These are phyloP conservation scores for Capronia americana DNA, from an alignment of 2,329 filamentous ascomycete species.

Conservation along the genomic window DNA sequence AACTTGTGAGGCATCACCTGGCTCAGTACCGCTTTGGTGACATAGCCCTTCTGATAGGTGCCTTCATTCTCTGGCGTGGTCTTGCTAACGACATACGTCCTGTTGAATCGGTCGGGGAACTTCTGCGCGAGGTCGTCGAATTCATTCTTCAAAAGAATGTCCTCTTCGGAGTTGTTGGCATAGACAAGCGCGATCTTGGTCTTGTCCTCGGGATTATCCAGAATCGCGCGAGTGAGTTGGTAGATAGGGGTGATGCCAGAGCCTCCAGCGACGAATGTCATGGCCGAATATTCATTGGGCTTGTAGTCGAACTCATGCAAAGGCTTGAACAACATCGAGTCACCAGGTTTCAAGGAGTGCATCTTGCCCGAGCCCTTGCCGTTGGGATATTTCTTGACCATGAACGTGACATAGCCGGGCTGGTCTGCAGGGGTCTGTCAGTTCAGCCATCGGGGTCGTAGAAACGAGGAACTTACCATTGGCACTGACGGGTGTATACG, in stretches of 20 bases:
- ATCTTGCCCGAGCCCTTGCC: constrained; percentile 70
- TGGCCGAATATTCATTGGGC: constrained; percentile 52
- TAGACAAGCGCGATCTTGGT: constrained; percentile 70
- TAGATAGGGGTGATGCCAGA: constrained; percentile 75
- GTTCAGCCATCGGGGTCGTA: constrained; percentile 6
- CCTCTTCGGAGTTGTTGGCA: constrained; percentile 69
- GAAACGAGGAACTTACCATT: constrained; percentile 48
- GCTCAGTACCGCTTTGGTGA: constrained; percentile 63
- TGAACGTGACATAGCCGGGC: constrained; percentile 65
- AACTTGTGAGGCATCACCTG: constrained; percentile 53
- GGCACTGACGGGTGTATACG: constrained; percentile 69
- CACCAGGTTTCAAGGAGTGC: constrained; percentile 69
- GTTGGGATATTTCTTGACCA: constrained; percentile 72
- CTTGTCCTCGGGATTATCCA: constrained; percentile 65
- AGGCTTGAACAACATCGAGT: constrained; percentile 64
- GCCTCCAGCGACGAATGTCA: constrained; percentile 73
- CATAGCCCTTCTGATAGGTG: constrained; percentile 60
- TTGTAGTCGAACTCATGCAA: constrained; percentile 64
- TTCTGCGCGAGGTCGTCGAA: constrained; percentile 58
- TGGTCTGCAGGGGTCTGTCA: constrained; percentile 52
- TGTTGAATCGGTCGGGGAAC: constrained; percentile 63
- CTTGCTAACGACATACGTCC: constrained; percentile 64
- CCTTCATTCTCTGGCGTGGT: constrained; percentile 46
- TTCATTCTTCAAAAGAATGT: constrained; percentile 65
- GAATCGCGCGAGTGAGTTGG: constrained; percentile 67